phyloP scores from a whole-genome alignment of 345 rosid species.

The Lepidium africanum region DNA sequence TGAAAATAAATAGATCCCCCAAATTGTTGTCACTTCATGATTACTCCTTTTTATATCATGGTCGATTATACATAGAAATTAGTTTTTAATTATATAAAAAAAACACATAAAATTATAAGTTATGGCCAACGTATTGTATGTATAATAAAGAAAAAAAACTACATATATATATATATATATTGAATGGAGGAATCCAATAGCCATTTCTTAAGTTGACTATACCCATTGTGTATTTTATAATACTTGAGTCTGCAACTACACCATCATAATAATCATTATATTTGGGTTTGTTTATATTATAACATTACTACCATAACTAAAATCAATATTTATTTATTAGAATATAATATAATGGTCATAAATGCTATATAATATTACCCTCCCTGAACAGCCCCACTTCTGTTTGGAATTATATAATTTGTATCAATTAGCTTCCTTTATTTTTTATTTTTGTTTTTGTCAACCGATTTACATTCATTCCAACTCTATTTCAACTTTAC shows the following conservation, averaged over 20 bases:
- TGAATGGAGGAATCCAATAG: no score
- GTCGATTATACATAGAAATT: slow-evolving; percentile 16
- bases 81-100: background rate
- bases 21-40: slow-evolving; percentile 31
- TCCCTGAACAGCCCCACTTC: slow-evolving; percentile 9
- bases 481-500: slow-evolving; percentile 2
- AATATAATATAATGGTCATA: background rate
- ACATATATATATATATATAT: no score
- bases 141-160: no score
- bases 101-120: no score
- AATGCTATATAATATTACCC: background rate
- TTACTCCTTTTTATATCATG: slow-evolving; percentile 11
- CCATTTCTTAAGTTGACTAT: no score
- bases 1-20: slow-evolving; percentile 41
- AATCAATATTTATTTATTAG: background rate
- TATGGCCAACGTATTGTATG: no score
- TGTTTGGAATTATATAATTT: slow-evolving; percentile 1
- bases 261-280: background rate
- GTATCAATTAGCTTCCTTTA: background rate
- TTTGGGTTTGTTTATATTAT: background rate
- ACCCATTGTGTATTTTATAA: background rate
- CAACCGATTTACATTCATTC: slow-evolving; percentile 1
- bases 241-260: slow-evolving; percentile 7
- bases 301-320: background rate
- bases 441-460: background rate